A percentile compares a stretch with the other conserved stretches of the same genome.
Conservation (phyloP, 2,329 filamentous ascomycete species). For the Hyphodiscus sp. region DNA sequence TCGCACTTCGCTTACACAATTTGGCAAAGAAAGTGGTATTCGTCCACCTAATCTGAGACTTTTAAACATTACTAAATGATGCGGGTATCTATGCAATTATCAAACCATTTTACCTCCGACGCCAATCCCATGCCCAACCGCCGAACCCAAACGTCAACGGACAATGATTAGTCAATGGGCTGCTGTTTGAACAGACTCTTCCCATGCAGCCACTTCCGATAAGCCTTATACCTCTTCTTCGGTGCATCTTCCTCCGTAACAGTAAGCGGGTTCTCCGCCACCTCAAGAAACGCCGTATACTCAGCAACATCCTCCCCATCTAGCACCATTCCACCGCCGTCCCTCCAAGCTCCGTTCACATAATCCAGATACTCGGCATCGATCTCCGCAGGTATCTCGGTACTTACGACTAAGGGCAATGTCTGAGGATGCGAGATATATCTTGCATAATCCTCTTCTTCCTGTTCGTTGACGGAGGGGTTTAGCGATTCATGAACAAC, state of each 20-base stretch:
- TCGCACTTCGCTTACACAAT: neutral
- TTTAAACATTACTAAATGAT: neutral
- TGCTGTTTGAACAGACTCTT: constrained; percentile 96
- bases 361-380: constrained; percentile 74
- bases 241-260: constrained; percentile 79
- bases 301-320: constrained; percentile 52
- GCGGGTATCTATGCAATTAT: neutral
- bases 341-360: constrained; percentile 59
- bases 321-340: constrained; percentile 24
- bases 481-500: constrained; percentile 82
- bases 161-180: constrained; percentile 40
- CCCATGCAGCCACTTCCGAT: constrained; percentile 87
- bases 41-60: neutral
- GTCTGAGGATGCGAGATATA: constrained; percentile 88
- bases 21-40: neutral
- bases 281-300: constrained; percentile 69
- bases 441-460: constrained; percentile 78
- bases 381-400: constrained; percentile 54
- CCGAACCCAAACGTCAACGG: neutral
- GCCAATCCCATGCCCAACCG: neutral
- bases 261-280: constrained; percentile 77
- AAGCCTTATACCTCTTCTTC: constrained; percentile 96
- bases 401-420: constrained; percentile 73
- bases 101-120: neutral
- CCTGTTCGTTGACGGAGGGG: constrained; percentile 68